Base-by-base conservation (phyloP, 148 eudicot genomes). In the Diospyros kaki region DNA sequence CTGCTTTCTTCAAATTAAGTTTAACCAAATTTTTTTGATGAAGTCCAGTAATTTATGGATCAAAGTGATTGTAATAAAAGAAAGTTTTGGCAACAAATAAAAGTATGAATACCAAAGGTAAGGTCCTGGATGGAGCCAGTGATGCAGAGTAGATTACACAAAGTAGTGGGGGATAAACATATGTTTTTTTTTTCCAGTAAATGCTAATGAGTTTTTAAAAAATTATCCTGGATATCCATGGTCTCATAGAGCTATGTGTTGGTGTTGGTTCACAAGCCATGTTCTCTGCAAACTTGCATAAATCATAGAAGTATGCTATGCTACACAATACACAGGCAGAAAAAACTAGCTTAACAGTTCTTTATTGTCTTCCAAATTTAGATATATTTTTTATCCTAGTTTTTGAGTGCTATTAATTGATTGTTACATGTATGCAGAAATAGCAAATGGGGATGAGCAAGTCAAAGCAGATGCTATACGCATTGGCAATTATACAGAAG, bases 391-490 rank as follows among this genome's bases (percentile, higher is more conserved):
- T 17, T 43, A 40, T 55, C 9, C 56, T 12, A 12, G 13, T 40
- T 55, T 38, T 18, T 66, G 8, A 58, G 40, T 17, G 50, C 65
- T 4, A 44, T 28, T 60, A 46, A 41, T 42, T 68, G 48, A 51
- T 60, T 9, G 38, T 68, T 48, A 69, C 58, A 0, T 70, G 73
- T 61, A 65, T 77, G 72, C 85, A 94, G 99, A 89, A 77, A 89
- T 95, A 81, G 83, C 77, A 40, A 84, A 84, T 51, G 97, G 97
- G 63, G 93, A 92, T 79, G 94, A 89, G 79, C 96, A 87, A 73
- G 94, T 93, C 46, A 95, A 95, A 84, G 85, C 86, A 71, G 99
- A 95, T 83, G 99, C 99, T 70, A 80, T 90, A 75, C 75, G 97
- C 64, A 92, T 95, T 78, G 99, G 99, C 76, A 87, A 90, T 72